Base-by-base conservation (phyloP, 768 basidiomycete species). In the Boletellus emodensis region DNA sequence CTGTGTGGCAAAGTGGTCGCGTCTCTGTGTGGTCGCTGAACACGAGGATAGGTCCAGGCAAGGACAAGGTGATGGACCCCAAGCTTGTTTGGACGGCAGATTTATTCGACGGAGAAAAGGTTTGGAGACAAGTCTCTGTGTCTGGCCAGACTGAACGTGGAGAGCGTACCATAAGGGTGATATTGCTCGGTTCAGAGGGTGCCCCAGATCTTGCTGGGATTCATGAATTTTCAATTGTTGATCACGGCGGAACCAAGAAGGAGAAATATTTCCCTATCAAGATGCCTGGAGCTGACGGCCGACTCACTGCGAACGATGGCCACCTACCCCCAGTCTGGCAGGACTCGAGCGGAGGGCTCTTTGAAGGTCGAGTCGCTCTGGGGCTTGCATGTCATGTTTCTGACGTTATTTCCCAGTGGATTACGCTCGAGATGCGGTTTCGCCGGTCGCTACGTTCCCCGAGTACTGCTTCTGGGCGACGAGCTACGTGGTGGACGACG, bases 21-120 rank as follows among this genome's bases (percentile, higher is more conserved):
- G 62, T 89, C 9, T 80, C 87, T 45, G 57, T 94, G 3, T 94
- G 86, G 82, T 72, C 80, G 34, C 71, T 93, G 38, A 72, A 77
- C 36, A 90, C 83, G 1, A 79, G 82, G 7, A 68, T 87, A 28
- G 73, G 75, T 10, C 77, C 79, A 11, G 82, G 82, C 6, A 74
- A 71, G 1, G 78, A 71, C 22, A 82, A 83, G 46, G 73, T 78
- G 5, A 81, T 88, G 78, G 69, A 81, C 44, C 87, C 86, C 1
- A 56, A 53, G 7, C 65, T 60, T 44, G 50, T 65, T 12, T 78
- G 72, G 69, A 73, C 62, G 46, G 60, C 62, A 39, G 33, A 49
- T 34, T 57, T 63, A 13, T 43, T 54, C 2, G 46, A 46, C 3
- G 49, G 36, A 22, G 48, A 52, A 17, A 58, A 22, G 26, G 17